A percentile compares a stretch with the other conserved stretches of the same genome.
Evolutionary conservation across 2,329 filamentous ascomycete genomes (phyloP).

Genomic region (Penicillium italicum): DNA sequence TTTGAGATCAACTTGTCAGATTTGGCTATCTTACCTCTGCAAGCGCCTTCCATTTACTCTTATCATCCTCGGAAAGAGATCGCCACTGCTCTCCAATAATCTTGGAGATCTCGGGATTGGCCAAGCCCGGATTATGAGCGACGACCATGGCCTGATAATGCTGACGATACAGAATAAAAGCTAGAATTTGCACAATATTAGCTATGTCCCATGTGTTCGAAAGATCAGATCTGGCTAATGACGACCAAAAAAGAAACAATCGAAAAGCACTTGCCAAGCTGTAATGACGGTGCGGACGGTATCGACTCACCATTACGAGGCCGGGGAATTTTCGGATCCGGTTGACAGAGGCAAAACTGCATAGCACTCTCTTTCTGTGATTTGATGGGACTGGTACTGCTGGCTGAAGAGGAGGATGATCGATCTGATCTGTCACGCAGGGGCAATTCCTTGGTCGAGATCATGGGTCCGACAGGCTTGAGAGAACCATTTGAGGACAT

Average conservation of each 20-base stretch:
- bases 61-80: conserved; percentile 67
- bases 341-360: conserved; percentile 66
- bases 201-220: neutral
- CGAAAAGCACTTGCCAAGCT: conserved; percentile 26
- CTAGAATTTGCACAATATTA: conserved; percentile 46
- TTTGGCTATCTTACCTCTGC: conserved; percentile 61
- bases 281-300: conserved; percentile 15
- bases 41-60: conserved; percentile 81
- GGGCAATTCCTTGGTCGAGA: conserved; percentile 23
- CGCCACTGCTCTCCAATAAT: conserved; percentile 95
- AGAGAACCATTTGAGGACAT: conserved; percentile 10
- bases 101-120: conserved; percentile 95
- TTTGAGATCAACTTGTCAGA: neutral
- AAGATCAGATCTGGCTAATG: neutral
- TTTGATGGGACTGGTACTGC: conserved; percentile 33
- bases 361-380: conserved; percentile 40
- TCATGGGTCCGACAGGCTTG: conserved; percentile 16
- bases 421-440: conserved; percentile 30
- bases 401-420: conserved; percentile 30
- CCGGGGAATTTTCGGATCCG: conserved; percentile 67
- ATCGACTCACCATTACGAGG: conserved; percentile 64
- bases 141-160: conserved; percentile 83
- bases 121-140: conserved; percentile 76
- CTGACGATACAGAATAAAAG: conserved; percentile 96
- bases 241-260: conserved; percentile 18